Evolutionary conservation across 2,329 filamentous ascomycete species (phyloP), one percentile per base, ranked within the genome.

Genomic region (Pseudopithomyces maydicus): DNA sequence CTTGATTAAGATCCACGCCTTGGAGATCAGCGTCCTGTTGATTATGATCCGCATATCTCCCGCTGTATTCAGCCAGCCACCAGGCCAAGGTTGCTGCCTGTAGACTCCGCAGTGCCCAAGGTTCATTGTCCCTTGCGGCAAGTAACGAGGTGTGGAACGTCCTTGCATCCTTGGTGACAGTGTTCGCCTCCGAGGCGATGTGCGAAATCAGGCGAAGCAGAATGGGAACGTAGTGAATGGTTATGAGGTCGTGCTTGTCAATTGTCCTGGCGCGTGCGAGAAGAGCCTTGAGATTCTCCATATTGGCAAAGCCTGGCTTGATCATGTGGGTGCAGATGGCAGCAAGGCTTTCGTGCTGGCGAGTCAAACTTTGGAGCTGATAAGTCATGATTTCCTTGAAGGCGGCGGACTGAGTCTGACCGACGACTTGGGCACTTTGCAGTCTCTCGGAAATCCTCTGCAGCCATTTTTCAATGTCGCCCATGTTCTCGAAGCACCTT

Each of bases 11-110:
- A 68, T 92, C 86, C 54, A 89, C 84, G 46, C 84, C 85, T 29
- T 65, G 65, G 35, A 74, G 59, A 19, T 71, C 69, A 17, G 47
- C 84, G 82, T 60, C 84, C 81, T 72, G 62, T 33, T 85, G 83
- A 19, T 85, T 84, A 66, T 89, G 85, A 65, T 96, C 92, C 56
- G 91, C 83, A 72, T 93, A 97, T 81, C 92, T 91, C 2, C 92
- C 91, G 64, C 91, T 95, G 77, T 97, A 97, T 70, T 98, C 92
- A 32, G 91, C 89, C 45, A 97, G 84, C 95, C 95, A 99, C 84
- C 91, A 92, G 4, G 89, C 86, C 53, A 86, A 84, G 12, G 93
- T 84, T 3, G 91, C 89, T 44, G 93, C 91, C 66, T 93, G 89
- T 12, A 98, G 83, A 65, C 88, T 89, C 15, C 88, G 82, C 38